A percentile compares a stretch with the other conserved stretches of the same genome.
Evolutionary conservation across 2,329 filamentous ascomycete genomes (phyloP).

Genomic region (Aciculosporium take): DNA sequence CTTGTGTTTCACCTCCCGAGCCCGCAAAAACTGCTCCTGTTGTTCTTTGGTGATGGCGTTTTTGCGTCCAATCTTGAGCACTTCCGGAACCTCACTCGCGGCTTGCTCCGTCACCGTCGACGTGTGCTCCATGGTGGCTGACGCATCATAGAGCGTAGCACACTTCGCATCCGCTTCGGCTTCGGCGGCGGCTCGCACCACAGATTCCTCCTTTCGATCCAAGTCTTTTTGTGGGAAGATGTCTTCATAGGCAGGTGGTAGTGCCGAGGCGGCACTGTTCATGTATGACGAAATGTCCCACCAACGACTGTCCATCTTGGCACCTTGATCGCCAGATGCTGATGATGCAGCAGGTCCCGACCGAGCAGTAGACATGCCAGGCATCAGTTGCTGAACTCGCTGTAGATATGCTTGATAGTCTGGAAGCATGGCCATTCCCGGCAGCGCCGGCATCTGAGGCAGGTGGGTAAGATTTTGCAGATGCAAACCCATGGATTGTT

Average conservation of each 20-base stretch:
- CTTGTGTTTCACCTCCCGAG: conserved; percentile 49
- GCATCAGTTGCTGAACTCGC: conserved; percentile 57
- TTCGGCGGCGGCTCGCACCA: conserved; percentile 42
- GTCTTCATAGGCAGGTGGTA: conserved; percentile 66
- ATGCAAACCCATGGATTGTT: conserved; percentile 53
- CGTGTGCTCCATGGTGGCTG: conserved; percentile 11
- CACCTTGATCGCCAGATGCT: conserved; percentile 16
- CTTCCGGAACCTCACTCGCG: conserved; percentile 24
- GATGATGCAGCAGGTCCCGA: conserved; percentile 38
- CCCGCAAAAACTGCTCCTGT: conserved; percentile 46
- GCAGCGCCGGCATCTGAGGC: conserved; percentile 39
- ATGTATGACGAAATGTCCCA: conserved; percentile 51
- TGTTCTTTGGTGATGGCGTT: conserved; percentile 51
- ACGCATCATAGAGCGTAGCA: conserved; percentile 35
- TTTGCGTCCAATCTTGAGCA: conserved; percentile 48
- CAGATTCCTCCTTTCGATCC: conserved; percentile 44
- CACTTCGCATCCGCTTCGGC: conserved; percentile 46
- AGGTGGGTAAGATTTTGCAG: conserved; percentile 43
- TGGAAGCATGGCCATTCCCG: conserved; percentile 48
- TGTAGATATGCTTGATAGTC: conserved; percentile 58
- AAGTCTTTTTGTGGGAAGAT: conserved; percentile 48
- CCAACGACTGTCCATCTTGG: conserved; percentile 44
- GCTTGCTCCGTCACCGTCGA: conserved; percentile 22
- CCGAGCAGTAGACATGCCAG: conserved; percentile 41
- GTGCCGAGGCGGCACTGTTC: conserved; percentile 28